Conservation (phyloP, 768 basidiomycete genomes). For the Termitomyces sp. region DNA sequence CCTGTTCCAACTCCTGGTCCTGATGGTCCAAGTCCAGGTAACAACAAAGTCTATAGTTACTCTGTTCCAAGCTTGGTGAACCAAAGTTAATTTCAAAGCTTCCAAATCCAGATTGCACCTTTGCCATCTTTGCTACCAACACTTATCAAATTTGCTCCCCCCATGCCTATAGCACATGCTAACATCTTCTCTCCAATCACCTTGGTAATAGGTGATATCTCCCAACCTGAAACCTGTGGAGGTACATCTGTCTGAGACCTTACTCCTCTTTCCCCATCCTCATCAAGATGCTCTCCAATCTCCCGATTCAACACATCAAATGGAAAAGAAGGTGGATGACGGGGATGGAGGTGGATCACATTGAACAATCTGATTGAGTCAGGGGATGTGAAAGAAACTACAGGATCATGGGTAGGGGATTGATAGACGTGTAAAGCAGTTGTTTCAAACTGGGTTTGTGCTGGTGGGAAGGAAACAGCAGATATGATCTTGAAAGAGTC, state of each 20-base stretch:
- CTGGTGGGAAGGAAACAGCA: conserved; percentile 38
- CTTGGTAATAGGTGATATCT: conserved; percentile 11
- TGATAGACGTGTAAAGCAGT: conserved; percentile 40
- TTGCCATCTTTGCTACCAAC: conserved; percentile 34
- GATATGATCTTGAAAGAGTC: conserved; percentile 68
- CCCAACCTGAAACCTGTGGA: conserved; percentile 17
- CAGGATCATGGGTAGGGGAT: conserved; percentile 45
- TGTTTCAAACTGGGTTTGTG: conserved; percentile 26
- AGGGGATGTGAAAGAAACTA: conserved; percentile 41
- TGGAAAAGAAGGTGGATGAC: conserved; percentile 39
- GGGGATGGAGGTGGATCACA: conserved; percentile 40
- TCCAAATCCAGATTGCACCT: conserved; percentile 41
- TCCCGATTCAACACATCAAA: conserved; percentile 22
- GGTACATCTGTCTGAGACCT: conserved; percentile 1
- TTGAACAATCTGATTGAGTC: conserved; percentile 42
- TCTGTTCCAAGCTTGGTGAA: background rate
- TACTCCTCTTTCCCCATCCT: conserved; percentile 14
- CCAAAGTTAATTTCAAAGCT: background rate
- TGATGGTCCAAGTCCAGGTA: too few relatives aligned
- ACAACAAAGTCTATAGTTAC: background rate
- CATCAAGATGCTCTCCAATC: conserved; percentile 22
- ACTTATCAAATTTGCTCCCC: conserved; percentile 37
- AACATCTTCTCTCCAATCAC: conserved; percentile 24
- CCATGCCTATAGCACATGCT: conserved; percentile 38
- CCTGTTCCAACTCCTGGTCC: background rate